A percentile compares a stretch with the other conserved stretches of the same genome.
phyloP scores from a whole-genome alignment of 495 filamentous ascomycete species.

The Articulospora tetracladia region DNA sequence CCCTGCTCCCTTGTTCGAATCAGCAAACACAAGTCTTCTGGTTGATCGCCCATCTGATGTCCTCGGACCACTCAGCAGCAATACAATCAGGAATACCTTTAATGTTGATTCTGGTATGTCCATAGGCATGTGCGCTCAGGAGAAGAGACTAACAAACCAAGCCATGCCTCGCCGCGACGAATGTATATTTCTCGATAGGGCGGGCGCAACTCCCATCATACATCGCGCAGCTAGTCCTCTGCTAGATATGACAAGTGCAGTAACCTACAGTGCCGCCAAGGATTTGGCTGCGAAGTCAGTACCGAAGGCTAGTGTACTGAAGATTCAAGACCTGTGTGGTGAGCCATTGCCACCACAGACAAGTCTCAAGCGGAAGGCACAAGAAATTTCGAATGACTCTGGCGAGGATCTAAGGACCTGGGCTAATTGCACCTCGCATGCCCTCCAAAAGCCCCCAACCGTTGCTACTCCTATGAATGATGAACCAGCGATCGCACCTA shows the following conservation, averaged over 20 bases:
- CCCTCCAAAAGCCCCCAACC: not conserved
- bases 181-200: slow-evolving; percentile 13
- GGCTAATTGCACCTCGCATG: not conserved
- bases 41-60: not conserved
- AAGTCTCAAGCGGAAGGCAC: slow-evolving; percentile 30
- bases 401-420: slow-evolving; percentile 25
- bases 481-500: not conserved
- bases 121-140: not conserved
- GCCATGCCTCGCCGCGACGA: slow-evolving; percentile 5
- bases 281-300: slow-evolving; percentile 3
- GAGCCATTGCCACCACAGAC: not conserved
- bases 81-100: too few species aligned
- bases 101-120: not conserved
- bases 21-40: not conserved
- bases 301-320: not conserved
- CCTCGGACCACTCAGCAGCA: not conserved
- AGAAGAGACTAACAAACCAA: not conserved
- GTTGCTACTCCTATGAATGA: not conserved
- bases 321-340: slow-evolving; percentile 3
- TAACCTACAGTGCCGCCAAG: slow-evolving; percentile 34
- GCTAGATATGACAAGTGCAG: slow-evolving; percentile 38
- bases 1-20: too few species aligned
- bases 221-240: slow-evolving; percentile 21
- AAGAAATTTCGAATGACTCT: slow-evolving; percentile 31
- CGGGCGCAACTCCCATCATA: not conserved